Evolutionary conservation across 345 rosid genomes (phyloP).

Genomic region (Lenwebbia sp.): DNA sequence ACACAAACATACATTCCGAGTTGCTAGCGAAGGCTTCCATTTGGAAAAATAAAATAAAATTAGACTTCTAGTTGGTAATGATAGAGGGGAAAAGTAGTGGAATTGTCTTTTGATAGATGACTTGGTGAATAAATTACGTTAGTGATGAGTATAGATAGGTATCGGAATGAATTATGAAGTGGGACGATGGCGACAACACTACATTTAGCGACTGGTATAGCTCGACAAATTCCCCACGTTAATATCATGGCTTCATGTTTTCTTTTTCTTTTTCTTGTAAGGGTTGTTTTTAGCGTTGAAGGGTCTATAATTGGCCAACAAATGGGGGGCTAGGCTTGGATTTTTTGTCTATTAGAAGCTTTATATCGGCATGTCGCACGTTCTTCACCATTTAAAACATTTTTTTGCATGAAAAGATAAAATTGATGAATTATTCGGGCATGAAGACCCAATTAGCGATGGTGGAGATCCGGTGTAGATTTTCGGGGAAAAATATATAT

Average conservation of each 20-base stretch:
- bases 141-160: neutral
- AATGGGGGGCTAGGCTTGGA: neutral
- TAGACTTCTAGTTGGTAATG: neutral
- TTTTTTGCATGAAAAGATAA: no score
- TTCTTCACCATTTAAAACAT: no score
- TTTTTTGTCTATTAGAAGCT: neutral
- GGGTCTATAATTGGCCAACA: neutral
- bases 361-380: no score
- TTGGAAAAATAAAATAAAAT: neutral
- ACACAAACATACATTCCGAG: neutral
- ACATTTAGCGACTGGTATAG: neutral
- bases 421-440: no score
- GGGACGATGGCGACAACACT: neutral
- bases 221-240: neutral
- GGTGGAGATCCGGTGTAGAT: neutral
- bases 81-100: neutral
- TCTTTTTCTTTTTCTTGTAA: neutral
- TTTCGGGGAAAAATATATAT: neutral
- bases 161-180: neutral
- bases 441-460: neutral
- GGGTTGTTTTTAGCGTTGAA: neutral
- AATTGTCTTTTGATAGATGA: neutral
- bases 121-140: neutral
- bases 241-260: neutral
- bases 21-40: neutral